phyloP scores from a whole-genome alignment of 345 rosid species.

The Eucalyptus erythrocorys region DNA sequence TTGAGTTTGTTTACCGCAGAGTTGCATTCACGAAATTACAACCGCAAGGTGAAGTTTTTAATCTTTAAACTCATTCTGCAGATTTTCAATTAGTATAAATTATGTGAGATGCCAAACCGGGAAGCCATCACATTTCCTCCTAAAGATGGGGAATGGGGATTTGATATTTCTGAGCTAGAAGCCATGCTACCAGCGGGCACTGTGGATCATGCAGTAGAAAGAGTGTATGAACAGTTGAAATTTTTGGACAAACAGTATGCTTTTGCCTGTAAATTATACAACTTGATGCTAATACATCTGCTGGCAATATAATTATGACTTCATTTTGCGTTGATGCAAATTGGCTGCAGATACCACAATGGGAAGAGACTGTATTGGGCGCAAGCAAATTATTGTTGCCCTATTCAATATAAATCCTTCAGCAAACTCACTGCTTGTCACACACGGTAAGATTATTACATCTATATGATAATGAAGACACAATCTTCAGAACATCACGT shows the following conservation, averaged over 20 bases:
- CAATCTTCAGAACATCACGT: neutral
- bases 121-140: conserved; percentile 61
- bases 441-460: conserved; percentile 41
- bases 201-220: conserved; percentile 38
- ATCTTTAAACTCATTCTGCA: conserved; percentile 3
- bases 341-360: conserved; percentile 51
- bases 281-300: neutral
- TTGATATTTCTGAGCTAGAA: conserved; percentile 47
- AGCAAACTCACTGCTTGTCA: conserved; percentile 78
- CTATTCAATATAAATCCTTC: conserved; percentile 71
- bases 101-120: conserved; percentile 70
- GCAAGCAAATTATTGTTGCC: conserved; percentile 35
- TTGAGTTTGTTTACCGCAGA: neutral
- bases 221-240: conserved; percentile 48
- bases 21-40: neutral
- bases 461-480: neutral
- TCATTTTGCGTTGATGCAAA: neutral
- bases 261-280: neutral
- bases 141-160: conserved; percentile 52
- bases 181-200: conserved; percentile 58
- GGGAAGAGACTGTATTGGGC: conserved; percentile 50
- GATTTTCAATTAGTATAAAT: conserved; percentile 71
- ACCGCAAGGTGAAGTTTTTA: neutral
- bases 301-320: neutral
- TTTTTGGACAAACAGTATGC: neutral